These are phyloP conservation scores for Papiliotrema fonsecae DNA, from an alignment of 1,284 basidiomycete genomes.

Conservation along the genomic window DNA sequence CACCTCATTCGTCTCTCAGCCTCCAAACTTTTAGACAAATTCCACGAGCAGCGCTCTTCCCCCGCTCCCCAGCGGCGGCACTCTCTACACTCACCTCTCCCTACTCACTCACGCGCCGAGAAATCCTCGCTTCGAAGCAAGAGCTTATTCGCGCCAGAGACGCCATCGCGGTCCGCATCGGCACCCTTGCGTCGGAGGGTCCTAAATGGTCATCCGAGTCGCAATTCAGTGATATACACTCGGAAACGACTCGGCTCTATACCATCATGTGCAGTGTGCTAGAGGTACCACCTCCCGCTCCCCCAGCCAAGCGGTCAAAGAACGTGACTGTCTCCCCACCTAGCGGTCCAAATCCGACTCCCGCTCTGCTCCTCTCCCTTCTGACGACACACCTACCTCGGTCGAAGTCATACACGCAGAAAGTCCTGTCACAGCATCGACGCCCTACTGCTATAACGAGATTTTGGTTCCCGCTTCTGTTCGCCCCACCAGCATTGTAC, in stretches of 20 bases:
- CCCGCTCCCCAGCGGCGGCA: slow-evolving; percentile 19
- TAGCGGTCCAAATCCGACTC: slow-evolving; percentile 6
- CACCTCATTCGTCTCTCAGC: slow-evolving; percentile 21
- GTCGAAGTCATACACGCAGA: slow-evolving; percentile 12
- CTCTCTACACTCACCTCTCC: slow-evolving; percentile 37
- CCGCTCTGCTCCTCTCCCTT: slow-evolving; percentile 28
- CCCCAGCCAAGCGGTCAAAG: slow-evolving; percentile 13
- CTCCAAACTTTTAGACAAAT: slow-evolving; percentile 20
- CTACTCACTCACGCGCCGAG: slow-evolving; percentile 38
- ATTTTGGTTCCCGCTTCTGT: slow-evolving; percentile 47
- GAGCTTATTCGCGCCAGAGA: slow-evolving; percentile 31
- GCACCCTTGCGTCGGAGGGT: slow-evolving; percentile 38
- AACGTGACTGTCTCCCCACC: slow-evolving; percentile 6
- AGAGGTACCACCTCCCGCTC: slow-evolving; percentile 19
- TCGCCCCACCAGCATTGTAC: slow-evolving; percentile 40
- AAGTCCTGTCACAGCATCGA: slow-evolving; percentile 24
- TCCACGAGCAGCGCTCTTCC: slow-evolving; percentile 21
- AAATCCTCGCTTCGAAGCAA: slow-evolving; percentile 35
- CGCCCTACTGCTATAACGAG: slow-evolving; percentile 41
- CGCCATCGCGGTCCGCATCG: slow-evolving; percentile 30
- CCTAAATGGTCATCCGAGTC: slow-evolving; percentile 27
- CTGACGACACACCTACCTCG: slow-evolving; percentile 32
- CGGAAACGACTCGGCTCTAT: slow-evolving; percentile 40
- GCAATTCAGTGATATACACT: slow-evolving; percentile 13
- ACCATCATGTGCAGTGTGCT: slow-evolving; percentile 33